These are phyloP conservation scores for Trichoderma polysporum DNA, from an alignment of 2,329 filamentous ascomycete species.

Conservation along the genomic window DNA sequence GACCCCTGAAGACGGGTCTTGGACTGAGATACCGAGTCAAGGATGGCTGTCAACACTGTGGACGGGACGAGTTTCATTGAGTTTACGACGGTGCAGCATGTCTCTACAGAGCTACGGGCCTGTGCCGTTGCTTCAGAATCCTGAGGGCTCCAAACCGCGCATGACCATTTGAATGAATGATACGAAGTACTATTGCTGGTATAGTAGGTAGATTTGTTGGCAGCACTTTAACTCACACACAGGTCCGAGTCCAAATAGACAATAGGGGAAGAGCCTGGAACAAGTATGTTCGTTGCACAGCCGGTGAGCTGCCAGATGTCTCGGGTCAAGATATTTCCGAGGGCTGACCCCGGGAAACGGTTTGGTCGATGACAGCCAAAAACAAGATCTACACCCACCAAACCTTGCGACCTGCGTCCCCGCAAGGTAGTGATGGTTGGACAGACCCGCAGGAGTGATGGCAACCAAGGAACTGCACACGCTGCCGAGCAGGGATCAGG, in stretches of 20 bases:
- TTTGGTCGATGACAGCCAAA: slow-evolving; percentile 36
- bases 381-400: slow-evolving; percentile 33
- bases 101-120: background rate
- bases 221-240: background rate
- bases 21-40: background rate
- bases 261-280: background rate
- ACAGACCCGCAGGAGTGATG: background rate
- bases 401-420: slow-evolving; percentile 4
- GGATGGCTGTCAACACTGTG: background rate
- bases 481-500: slow-evolving; percentile 1
- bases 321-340: slow-evolving; percentile 22
- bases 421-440: background rate
- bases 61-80: background rate
- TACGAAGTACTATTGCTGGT: no score
- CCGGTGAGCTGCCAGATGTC: slow-evolving; percentile 11
- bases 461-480: background rate
- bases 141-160: background rate
- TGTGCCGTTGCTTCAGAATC: background rate
- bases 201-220: background rate
- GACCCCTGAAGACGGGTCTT: background rate
- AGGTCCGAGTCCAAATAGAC: no score
- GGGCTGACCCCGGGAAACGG: slow-evolving; percentile 1
- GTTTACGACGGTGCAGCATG: background rate
- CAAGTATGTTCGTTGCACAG: no score
- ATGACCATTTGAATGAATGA: background rate